Conservation (phyloP, 805 yeast species). For the Candida yuanshanica region DNA sequence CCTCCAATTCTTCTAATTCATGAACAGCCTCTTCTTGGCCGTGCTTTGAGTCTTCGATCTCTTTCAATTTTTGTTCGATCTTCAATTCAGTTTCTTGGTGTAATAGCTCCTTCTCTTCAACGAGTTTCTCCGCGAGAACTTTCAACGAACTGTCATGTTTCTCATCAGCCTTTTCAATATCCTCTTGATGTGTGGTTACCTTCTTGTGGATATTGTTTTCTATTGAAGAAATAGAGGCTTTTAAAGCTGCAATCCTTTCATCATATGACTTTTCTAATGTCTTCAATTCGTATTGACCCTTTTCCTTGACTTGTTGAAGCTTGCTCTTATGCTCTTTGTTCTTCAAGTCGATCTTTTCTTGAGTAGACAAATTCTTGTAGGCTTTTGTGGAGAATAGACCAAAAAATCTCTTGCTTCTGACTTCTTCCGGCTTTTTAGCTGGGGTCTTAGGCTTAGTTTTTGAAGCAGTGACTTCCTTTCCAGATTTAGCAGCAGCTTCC, state of each 20-base stretch:
- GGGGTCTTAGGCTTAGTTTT: neutral
- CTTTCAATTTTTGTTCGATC: constrained; percentile 14
- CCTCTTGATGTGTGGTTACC: constrained; percentile 9
- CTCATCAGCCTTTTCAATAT: constrained; percentile 12
- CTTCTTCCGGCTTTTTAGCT: constrained; percentile 1
- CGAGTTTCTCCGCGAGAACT: constrained; percentile 20
- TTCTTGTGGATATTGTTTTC: constrained; percentile 15
- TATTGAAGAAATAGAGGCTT: constrained; percentile 17
- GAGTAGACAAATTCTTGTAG: neutral
- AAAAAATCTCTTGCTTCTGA: constrained; percentile 7
- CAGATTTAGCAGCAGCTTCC: neutral
- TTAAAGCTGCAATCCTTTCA: constrained; percentile 17
- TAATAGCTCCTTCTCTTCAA: constrained; percentile 15
- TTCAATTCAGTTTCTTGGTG: constrained; percentile 20
- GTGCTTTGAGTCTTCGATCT: constrained; percentile 18
- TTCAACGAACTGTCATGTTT: constrained; percentile 14
- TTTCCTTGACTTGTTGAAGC: constrained; percentile 12
- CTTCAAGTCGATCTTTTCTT: constrained; percentile 16
- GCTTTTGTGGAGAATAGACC: constrained; percentile 9
- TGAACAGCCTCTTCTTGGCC: constrained; percentile 16
- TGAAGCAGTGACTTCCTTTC: constrained; percentile 1
- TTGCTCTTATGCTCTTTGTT: constrained; percentile 15
- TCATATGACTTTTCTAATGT: constrained; percentile 17
- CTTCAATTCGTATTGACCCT: constrained; percentile 14
- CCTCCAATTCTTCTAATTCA: constrained; percentile 20